Evolutionary conservation across 805 yeast genomes (phyloP).

Genomic region (Metschnikowia hibisci): DNA sequence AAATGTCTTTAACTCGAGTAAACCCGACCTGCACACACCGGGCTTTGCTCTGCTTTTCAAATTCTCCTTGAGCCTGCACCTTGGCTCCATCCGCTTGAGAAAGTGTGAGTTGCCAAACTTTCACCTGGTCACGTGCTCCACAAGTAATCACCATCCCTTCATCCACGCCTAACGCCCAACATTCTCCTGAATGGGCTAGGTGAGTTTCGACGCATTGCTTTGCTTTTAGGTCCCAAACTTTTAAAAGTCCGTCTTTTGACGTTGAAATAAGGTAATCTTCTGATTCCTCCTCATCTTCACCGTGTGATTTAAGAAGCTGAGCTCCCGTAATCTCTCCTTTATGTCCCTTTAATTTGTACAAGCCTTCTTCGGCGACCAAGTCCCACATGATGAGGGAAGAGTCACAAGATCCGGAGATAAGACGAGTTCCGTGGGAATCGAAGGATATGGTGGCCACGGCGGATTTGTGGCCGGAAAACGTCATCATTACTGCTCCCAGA

Average conservation of each 20-base stretch:
- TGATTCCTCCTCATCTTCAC: conserved; percentile 42
- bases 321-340: conserved; percentile 84
- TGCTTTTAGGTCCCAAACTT: conserved; percentile 87
- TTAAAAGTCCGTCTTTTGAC: conserved; percentile 86
- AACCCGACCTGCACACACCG: conserved; percentile 63
- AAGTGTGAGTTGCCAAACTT: conserved; percentile 75
- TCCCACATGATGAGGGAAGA: conserved; percentile 90
- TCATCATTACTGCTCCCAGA: conserved; percentile 71
- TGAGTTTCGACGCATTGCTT: conserved; percentile 94
- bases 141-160: conserved; percentile 55
- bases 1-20: conserved; percentile 24
- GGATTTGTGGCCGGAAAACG: conserved; percentile 88
- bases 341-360: conserved; percentile 83
- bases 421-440: conserved; percentile 77
- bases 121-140: conserved; percentile 77
- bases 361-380: conserved; percentile 85
- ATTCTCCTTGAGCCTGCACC: conserved; percentile 51
- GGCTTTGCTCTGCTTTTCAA: conserved; percentile 73
- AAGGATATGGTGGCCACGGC: conserved; percentile 67
- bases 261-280: conserved; percentile 73
- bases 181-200: conserved; percentile 87
- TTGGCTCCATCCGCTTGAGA: conserved; percentile 48
- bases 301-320: conserved; percentile 36
- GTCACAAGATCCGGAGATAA: conserved; percentile 85
- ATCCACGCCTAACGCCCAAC: conserved; percentile 71